phyloP scores from a whole-genome alignment of 2,329 filamentous ascomycete species.

The Trichoderma sp. region DNA sequence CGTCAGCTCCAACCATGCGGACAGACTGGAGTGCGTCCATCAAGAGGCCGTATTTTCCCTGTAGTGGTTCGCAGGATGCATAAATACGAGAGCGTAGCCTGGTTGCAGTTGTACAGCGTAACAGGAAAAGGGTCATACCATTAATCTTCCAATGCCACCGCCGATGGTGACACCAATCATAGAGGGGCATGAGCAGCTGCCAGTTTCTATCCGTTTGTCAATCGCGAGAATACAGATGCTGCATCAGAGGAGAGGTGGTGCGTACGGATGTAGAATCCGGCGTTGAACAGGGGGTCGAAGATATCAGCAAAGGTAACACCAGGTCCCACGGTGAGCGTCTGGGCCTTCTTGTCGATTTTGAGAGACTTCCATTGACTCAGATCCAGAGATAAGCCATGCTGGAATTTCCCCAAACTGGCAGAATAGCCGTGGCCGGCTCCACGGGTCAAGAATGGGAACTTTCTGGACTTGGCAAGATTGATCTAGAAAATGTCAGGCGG shows the following conservation, averaged over 20 bases:
- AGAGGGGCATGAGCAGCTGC: constrained; percentile 18
- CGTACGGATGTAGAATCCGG: constrained; percentile 20
- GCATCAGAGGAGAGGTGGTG: no score
- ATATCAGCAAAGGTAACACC: constrained; percentile 20
- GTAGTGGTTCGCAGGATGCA: neutral
- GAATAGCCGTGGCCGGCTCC: constrained; percentile 15
- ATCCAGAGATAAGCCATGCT: constrained; percentile 11
- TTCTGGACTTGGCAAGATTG: neutral
- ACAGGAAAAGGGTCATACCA: neutral
- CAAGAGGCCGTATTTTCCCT: constrained; percentile 5
- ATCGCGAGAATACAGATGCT: no score
- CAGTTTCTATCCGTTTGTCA: neutral
- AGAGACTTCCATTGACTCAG: constrained; percentile 10
- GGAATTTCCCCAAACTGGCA: constrained; percentile 1
- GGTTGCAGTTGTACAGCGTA: neutral
- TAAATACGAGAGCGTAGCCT: neutral
- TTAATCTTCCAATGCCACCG: constrained; percentile 10
- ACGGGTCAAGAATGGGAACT: constrained; percentile 7
- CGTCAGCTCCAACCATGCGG: constrained; percentile 8
- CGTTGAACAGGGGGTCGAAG: constrained; percentile 9
- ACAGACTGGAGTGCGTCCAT: constrained; percentile 11
- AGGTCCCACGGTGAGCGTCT: constrained; percentile 16
- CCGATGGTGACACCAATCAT: constrained; percentile 20
- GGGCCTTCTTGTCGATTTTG: neutral
- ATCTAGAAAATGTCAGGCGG: neutral